Evolutionary conservation across 768 basidiomycete species (phyloP), one percentile per base, ranked within the genome.

Genomic region (Tulasnella sp.): DNA sequence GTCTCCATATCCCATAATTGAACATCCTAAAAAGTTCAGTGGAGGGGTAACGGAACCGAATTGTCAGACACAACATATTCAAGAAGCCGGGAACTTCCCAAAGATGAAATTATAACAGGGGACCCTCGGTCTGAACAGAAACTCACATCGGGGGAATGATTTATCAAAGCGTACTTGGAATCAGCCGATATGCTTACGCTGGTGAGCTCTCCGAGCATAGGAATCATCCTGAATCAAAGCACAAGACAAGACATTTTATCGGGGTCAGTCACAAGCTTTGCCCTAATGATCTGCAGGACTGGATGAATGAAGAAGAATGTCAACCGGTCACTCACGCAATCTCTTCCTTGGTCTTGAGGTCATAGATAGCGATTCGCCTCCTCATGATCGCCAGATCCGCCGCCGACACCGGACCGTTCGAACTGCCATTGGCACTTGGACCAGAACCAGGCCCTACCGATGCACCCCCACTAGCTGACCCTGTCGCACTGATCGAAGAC

Each of bases 171-270:
- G 60, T 78, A 87, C 56, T 78, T 81, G 28, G 89, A 93, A 66
- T 96, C 83, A 48, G 74, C 71, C 13, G 91, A 88, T 31, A 92
- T 71, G 64, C 80, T 83, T 58, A 95, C 79, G 64, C 87, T 90
- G 25, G 89, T 91, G 37, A 91, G 69, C 62, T 92, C 90, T 24
- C 83, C 84, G 20, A 42, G 33, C 39, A 61, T 53, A 3, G 41
- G 43, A 16, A 56, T 45, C 39, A 47, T 57, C 35, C 61, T 59
- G 45, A 49, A 53, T n/a, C n/a, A n/a, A n/a, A n/a, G n/a, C n/a
- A n/a, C n/a, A n/a, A 34, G 46, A 48, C 42, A 15, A 60, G 54
- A 47, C 46, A 29, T 37, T 52, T 53, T 16, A 40, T 27, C 34
- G 37, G 12, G 15, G 7, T 52, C 45, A 35, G 41, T 34, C 55